Base-by-base conservation (phyloP, 2,329 filamentous ascomycete genomes). In the Alternaria alternata region DNA sequence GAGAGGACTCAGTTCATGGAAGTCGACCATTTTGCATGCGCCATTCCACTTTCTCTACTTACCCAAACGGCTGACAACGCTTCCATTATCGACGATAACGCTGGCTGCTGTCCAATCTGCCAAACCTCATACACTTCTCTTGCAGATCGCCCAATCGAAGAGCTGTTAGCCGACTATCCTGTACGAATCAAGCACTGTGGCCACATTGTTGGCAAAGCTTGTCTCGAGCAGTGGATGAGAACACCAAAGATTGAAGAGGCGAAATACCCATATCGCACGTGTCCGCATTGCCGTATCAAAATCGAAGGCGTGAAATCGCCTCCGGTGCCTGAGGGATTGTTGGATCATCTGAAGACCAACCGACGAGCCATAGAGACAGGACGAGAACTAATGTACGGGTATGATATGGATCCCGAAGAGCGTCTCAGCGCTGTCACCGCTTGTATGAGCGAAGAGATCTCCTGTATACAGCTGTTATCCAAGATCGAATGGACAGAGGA, bases 121-220 rank as follows among this genome's bases (percentile, higher is more conserved):
- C 71, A 66, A n/a, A 59, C 67, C 28, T 62, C 63, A 2, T 69
- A 70, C 53, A 62, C 64, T 1, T 66, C 64, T 22, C 48, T 66
- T 1, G 12, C 44, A 2, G 49, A 52, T 1, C 68, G 59, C 46
- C 28, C 61, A 0, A 43, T 63, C 7, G 22, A 60, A 9, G 63
- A 69, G 3, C 55, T 71, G 2, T 48, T 73, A 0, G 59, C 61
- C 16, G 71, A 73, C 53, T 72, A 62, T 28, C 68, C 69, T 7
- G 65, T 71, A 2, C 64, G 66, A 3, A 72, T 73, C 51, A 73
- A 72, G 34, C 53, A 70, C 49, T 73, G 71, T 34, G 69, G 71
- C 3, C 71, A 73, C 44, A 28, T 71, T 16, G 42, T 72, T 5
- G 71, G 71, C 5, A 73, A 70, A 34, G 22, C 51, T 0, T 73